Conservation (phyloP, 768 basidiomycete species). For the Lactifluus pinguis region DNA sequence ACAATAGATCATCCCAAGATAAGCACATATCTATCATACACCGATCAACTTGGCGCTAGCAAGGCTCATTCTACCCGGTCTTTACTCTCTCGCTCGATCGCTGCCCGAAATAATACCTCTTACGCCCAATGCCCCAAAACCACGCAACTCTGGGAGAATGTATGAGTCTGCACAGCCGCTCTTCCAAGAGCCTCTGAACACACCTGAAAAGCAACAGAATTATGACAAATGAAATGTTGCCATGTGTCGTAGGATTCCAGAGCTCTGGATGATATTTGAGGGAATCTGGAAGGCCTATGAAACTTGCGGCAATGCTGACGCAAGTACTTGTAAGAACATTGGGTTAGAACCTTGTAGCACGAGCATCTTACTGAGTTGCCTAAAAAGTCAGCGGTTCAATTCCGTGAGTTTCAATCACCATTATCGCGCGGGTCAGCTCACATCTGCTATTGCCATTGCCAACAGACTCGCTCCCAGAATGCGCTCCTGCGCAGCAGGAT, state of each 20-base stretch:
- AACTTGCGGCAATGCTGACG: constrained; percentile 47
- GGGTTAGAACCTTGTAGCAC: not conserved
- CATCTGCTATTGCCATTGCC: constrained; percentile 63
- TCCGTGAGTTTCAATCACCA: not conserved
- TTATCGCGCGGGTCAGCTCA: constrained; percentile 29
- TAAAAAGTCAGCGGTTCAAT: constrained; percentile 21
- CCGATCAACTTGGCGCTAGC: not conserved
- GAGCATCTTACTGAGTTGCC: constrained; percentile 47
- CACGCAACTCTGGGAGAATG: constrained; percentile 27
- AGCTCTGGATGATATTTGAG: constrained; percentile 38
- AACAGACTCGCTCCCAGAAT: constrained; percentile 54
- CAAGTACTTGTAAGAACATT: not conserved
- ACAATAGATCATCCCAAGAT: too few species aligned
- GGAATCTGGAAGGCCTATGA: constrained; percentile 47
- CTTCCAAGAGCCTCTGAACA: not conserved
- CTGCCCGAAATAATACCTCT: constrained; percentile 27
- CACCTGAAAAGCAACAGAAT: constrained; percentile 52
- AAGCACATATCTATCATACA: too few species aligned
- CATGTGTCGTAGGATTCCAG: constrained; percentile 72
- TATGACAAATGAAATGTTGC: constrained; percentile 59
- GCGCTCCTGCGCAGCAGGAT: constrained; percentile 56
- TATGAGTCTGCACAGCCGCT: not conserved
- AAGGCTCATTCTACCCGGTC: not conserved
- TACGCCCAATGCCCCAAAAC: constrained; percentile 32
- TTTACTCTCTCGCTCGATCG: constrained; percentile 2